Conservation (phyloP, 1,284 basidiomycete species). For the Malassezia obtusa region DNA sequence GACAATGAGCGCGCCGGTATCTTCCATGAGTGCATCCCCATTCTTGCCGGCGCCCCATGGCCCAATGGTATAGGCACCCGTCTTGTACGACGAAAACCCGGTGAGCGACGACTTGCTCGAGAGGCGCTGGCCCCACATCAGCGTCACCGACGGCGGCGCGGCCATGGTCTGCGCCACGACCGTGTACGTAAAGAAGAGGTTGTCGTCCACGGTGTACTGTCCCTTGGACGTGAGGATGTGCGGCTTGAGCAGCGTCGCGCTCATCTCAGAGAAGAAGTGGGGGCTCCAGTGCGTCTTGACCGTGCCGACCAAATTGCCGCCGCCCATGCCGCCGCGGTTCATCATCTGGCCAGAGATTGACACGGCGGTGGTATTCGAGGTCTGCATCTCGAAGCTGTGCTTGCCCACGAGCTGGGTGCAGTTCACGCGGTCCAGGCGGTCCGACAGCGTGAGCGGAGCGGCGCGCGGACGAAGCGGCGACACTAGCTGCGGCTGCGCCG, state of each 20-base stretch:
- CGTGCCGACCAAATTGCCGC: constrained; percentile 56
- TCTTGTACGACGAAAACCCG: constrained; percentile 44
- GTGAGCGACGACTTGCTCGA: constrained; percentile 26
- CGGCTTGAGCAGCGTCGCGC: constrained; percentile 50
- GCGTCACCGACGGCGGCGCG: constrained; percentile 49
- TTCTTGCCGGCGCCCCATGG: constrained; percentile 48
- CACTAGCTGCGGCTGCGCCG: constrained; percentile 25
- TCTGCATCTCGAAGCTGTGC: constrained; percentile 39
- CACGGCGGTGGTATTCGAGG: constrained; percentile 22
- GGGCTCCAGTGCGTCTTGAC: constrained; percentile 60
- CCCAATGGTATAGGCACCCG: constrained; percentile 50
- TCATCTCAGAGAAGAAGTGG: constrained; percentile 49
- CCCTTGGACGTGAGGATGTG: constrained; percentile 49
- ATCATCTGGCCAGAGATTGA: constrained; percentile 49
- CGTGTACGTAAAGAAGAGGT: constrained; percentile 48
- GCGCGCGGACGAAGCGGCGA: constrained; percentile 63
- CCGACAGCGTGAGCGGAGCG: constrained; percentile 54
- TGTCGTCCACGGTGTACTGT: constrained; percentile 50
- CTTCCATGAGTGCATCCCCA: constrained; percentile 18
- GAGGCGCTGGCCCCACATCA: constrained; percentile 51
- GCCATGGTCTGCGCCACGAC: constrained; percentile 28
- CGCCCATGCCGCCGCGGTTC: constrained; percentile 48
- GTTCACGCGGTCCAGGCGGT: constrained; percentile 25
- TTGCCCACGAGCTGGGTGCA: constrained; percentile 38
- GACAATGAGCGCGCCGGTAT: constrained; percentile 29